Evolutionary conservation across 2,329 filamentous ascomycete species (phyloP), one percentile per base, ranked within the genome.

Genomic region (Fusarium scirpi): DNA sequence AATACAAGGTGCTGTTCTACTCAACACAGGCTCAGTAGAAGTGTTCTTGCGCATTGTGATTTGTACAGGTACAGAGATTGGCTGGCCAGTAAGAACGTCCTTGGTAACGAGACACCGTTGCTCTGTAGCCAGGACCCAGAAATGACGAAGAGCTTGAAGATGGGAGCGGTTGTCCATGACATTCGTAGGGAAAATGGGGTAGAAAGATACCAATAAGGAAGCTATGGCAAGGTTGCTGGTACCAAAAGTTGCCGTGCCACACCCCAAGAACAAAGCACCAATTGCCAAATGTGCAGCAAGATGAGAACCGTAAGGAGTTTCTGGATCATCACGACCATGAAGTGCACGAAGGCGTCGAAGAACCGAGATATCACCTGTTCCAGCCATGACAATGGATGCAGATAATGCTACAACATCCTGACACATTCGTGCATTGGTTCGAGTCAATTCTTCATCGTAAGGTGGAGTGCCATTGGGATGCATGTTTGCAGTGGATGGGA

Each of bases 131-230:
- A 99, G 86, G 13, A 97, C 95, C 96, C 96, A 99, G 76, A 99
- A 92, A 80, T 99, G 95, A 8, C 97, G 90, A 82, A 99, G 96
- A 6, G 97, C 96, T 82, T 99, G 96, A 8, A 99, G 86, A 76
- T 99, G 96, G 13, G 94, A 94, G 70, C 93, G 92, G 77, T 98
- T 98, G 81, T 99, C 96, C 75, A 97, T 92, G 3, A 98, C 93
- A 30, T 89, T 91, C 12, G 89, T 91, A 0, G 96, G 96, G 78
- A 97, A 98, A 22, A 98, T 86, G 0, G 96, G 96, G 76, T 99
- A 99, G 79, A 99, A 97, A 2, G 96, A 92, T 45, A 96, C 91
- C 10, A 99, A 88, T 9, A 99, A 85, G 15, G 93, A 89, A 3
- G 94, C 95, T 51, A 97, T 90, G 12, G 95, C 94, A 57, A 97